These are phyloP conservation scores for Calonectria pseudoreteaudii DNA, from an alignment of 2,329 filamentous ascomycete genomes.

Conservation along the genomic window DNA sequence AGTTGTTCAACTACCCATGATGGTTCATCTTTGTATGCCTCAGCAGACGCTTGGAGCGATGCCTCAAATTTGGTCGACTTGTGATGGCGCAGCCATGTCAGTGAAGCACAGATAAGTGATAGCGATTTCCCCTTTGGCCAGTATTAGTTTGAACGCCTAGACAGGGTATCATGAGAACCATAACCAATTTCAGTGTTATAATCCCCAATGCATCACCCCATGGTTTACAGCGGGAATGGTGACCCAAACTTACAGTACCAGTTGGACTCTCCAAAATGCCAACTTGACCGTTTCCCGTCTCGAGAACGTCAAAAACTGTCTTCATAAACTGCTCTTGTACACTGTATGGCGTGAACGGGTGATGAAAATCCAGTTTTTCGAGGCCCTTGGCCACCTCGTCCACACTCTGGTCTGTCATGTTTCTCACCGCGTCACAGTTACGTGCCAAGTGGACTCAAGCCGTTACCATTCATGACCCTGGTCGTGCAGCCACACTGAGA, in stretches of 20 bases:
- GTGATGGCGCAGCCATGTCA: slow-evolving; percentile 91
- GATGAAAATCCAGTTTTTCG: slow-evolving; percentile 75
- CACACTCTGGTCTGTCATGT: slow-evolving; percentile 35
- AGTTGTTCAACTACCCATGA: slow-evolving; percentile 88
- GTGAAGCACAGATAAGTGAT: slow-evolving; percentile 87
- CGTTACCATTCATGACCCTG: slow-evolving; percentile 15
- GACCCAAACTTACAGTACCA: slow-evolving; percentile 67
- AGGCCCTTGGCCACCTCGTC: slow-evolving; percentile 36
- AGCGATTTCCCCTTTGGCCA: slow-evolving; percentile 82
- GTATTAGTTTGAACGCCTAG: slow-evolving; percentile 13
- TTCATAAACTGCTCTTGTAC: slow-evolving; percentile 92
- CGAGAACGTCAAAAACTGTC: slow-evolving; percentile 81
- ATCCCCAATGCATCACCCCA: background rate
- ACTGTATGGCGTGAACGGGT: slow-evolving; percentile 88
- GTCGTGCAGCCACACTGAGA: slow-evolving; percentile 32
- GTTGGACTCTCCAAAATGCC: slow-evolving; percentile 96
- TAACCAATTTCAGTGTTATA: background rate
- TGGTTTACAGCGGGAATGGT: background rate
- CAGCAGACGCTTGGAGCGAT: slow-evolving; percentile 58
- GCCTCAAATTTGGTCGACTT: slow-evolving; percentile 72
- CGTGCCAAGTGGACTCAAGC: slow-evolving; percentile 5
- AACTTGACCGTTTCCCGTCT: slow-evolving; percentile 77
- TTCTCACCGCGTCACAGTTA: slow-evolving; percentile 5
- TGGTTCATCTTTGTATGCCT: slow-evolving; percentile 74
- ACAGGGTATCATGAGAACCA: too few relatives aligned